Conservation (phyloP, 208 protist species). For the Trypanosoma rangeli region DNA sequence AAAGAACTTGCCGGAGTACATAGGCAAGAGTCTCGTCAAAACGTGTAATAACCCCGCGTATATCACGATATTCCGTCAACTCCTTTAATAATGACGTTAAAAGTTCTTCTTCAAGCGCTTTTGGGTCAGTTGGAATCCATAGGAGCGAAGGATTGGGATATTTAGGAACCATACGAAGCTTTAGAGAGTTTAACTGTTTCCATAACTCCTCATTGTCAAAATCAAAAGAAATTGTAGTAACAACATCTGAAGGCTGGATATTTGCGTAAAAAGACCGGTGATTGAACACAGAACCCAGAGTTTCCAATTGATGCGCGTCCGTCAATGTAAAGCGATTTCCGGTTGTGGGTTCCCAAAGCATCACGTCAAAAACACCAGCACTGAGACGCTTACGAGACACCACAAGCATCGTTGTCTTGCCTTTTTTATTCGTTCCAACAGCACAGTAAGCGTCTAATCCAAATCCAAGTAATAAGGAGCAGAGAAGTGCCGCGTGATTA, state of each 20-base stretch:
- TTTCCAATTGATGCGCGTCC: conserved; percentile 51
- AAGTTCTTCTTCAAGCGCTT: conserved; percentile 50
- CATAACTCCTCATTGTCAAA: conserved; percentile 89
- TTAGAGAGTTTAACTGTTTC: conserved; percentile 89
- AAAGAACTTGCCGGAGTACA: conserved; percentile 80
- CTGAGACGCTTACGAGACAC: conserved; percentile 49
- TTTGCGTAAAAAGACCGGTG: conserved; percentile 89
- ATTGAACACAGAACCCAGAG: conserved; percentile 88
- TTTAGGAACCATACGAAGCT: conserved; percentile 84
- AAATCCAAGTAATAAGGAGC: conserved; percentile 90
- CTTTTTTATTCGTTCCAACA: conserved; percentile 51
- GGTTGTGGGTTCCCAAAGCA: conserved; percentile 81
- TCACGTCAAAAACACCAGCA: conserved; percentile 41
- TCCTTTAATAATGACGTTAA: conserved; percentile 48
- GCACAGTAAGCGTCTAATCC: conserved; percentile 89
- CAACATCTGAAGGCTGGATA: conserved; percentile 60
- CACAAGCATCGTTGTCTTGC: conserved; percentile 69
- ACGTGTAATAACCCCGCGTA: conserved; percentile 59
- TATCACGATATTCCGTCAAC: conserved; percentile 69
- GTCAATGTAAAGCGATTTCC: conserved; percentile 52
- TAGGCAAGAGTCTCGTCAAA: conserved; percentile 85
- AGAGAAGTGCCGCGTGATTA: conserved; percentile 89
- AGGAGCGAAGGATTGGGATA: conserved; percentile 68
- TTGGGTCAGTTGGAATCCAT: conserved; percentile 36
- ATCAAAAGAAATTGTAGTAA: conserved; percentile 73